These are phyloP conservation scores for Uronychia binucleata DNA, from an alignment of 73 alveolate species.

Conservation along the genomic window DNA sequence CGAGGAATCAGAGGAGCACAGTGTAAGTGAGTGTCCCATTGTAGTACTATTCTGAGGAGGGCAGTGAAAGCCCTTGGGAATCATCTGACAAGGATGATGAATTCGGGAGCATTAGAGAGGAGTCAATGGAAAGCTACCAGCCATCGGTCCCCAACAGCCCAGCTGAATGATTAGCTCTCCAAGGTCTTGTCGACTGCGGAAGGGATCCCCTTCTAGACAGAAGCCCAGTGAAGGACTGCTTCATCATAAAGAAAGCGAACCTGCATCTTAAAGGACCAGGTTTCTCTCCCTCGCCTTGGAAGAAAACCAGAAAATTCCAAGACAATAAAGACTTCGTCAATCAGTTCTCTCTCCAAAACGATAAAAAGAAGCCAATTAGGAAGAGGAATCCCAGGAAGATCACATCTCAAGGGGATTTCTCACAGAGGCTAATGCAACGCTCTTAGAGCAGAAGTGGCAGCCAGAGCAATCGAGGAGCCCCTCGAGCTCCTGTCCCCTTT, in stretches of 20 bases:
- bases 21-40: no score
- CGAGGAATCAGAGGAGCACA: no score
- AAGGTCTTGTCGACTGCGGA: background rate
- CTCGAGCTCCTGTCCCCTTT: no score
- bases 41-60: no score
- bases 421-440: background rate
- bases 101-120: background rate
- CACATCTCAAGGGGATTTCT: background rate
- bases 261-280: background rate
- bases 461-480: background rate
- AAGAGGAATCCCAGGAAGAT: background rate
- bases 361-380: no score
- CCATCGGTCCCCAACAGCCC: background rate
- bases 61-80: background rate
- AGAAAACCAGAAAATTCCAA: background rate
- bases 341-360: background rate
- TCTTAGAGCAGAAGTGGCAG: background rate
- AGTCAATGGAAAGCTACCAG: background rate
- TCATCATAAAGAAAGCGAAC: background rate
- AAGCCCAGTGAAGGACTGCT: background rate
- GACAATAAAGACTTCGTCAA: no score
- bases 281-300: background rate
- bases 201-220: background rate
- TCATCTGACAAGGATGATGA: background rate
- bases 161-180: background rate